Base-by-base conservation (phyloP, 345 rosid genomes). In the Linum lewisii region DNA sequence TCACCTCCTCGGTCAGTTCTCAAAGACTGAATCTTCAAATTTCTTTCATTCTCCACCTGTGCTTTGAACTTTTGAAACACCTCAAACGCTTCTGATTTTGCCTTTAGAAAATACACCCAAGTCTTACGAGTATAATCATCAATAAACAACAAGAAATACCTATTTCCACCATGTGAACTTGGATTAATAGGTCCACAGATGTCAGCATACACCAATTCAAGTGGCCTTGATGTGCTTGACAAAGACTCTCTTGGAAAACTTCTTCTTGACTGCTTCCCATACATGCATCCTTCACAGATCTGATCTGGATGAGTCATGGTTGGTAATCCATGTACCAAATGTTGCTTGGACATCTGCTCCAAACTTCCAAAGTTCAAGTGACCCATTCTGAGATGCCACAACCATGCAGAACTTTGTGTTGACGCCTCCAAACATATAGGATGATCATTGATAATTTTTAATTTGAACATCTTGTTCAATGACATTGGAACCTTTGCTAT, bases 241-340 rank as follows among this genome's bases (percentile, higher is more conserved):
- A 45, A 13, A 19, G 21, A 62, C 15, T 62, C 32, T 14, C 21
- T 51, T 20, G 20, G 20, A 52, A 62, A 62, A 6, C 20, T 26
- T 0, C 19, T 62, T 37, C 20, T 51, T 1, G 1, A 5, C 21
- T 51, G 58, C 58, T 29, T 51, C 7, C 19, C 65, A 21, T 51
- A 50, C 6, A 61, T n/a, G n/a, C 42, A 61, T 6, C 64, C 56
- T 61, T 61, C 25, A 61, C 23, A 49, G 32, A 62, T 2, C 6
- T 62, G 58, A 20, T 29, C 9, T 0, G 15, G 8, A 21, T 21
- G 34, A 19, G 6, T 62, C 14, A 62, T 62, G 7, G 13, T 23
- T 26, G 65, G 21, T 8, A 51, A 20, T 23, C 29, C 29, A 50
- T 13, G 1, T 47, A 62, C 65, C 32, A 62, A 8, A 2, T 0